Conservation (phyloP, 148 eudicot genomes). For the Rhododendron williamsianum region DNA sequence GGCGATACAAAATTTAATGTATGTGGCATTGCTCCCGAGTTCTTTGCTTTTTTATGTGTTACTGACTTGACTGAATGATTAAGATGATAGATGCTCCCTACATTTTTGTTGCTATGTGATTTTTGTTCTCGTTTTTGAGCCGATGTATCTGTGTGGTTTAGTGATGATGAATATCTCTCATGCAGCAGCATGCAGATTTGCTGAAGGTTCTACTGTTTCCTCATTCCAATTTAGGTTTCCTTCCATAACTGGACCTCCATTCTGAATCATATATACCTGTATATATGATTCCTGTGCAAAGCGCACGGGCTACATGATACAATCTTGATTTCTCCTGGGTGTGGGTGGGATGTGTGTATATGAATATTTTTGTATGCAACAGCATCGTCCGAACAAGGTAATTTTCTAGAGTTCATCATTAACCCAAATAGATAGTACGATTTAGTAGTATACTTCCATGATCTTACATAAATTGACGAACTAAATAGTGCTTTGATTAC, state of each 20-base stretch:
- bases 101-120: not conserved
- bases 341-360: not conserved
- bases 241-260: not conserved
- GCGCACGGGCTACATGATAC: not conserved
- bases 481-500: not conserved
- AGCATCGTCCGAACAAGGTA: not conserved
- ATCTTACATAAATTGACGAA: not conserved
- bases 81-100: not conserved
- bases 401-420: not conserved
- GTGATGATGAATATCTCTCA: not conserved
- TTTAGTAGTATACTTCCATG: not conserved
- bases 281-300: not conserved
- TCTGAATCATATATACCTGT: not conserved
- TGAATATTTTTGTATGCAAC: not conserved
- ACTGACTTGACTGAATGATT: not conserved
- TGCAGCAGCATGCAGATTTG: not conserved
- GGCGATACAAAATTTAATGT: conserved; percentile 4
- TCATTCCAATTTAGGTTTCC: not conserved
- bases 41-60: not conserved
- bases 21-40: not conserved
- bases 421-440: not conserved
- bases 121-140: not conserved
- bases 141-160: not conserved
- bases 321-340: not conserved
- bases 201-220: not conserved